Evolutionary conservation across 345 rosid genomes (phyloP), one percentile per base, ranked within the genome.

Genomic region (Cardiospermum halicacabum): DNA sequence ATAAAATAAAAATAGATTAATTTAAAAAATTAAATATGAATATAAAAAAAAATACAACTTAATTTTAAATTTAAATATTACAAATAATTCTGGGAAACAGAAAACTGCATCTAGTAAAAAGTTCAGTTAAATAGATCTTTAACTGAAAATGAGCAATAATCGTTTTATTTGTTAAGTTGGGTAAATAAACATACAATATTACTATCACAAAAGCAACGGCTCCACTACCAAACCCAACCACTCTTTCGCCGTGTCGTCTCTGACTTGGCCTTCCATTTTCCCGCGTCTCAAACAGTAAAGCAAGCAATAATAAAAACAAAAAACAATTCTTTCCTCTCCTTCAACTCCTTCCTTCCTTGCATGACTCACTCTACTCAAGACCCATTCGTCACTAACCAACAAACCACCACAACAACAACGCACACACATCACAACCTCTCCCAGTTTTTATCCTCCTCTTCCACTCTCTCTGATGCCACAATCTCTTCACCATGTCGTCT

Each of bases 311-410:
- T 37, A 25, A 24, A 32, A 5, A 5, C 60, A 11, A 62, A n/a
- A 32, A 34, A 53, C 65, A 72, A 75, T 68, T 68, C 77, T 62
- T 74, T 74, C 72, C 78, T 53, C 76, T 24, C 57, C 75, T n/a
- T 43, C 77, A 62, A 61, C 76, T 73, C 83, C 75, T 81, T 76
- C 87, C 84, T 82, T 81, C 47, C 86, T 72, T 85, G 72, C 72
- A 64, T 19, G 60, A 68, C 74, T 73, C 71, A 50, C 56, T 75
- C 68, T 55, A 70, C 81, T 24, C 65, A n/a, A 69, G 83, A 82
- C 85, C 72, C 74, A 25, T 82, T 85, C 87, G 77, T 58, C 70
- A 4, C 19, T 22, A 53, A 58, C n/a, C 62, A 49, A 37, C 65
- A 24, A 58, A 55, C 40, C 13, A 30, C 42, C 56, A 49, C 28